Evolutionary conservation across 1,284 basidiomycete genomes (phyloP).

Genomic region (Ustilago esculenta): DNA sequence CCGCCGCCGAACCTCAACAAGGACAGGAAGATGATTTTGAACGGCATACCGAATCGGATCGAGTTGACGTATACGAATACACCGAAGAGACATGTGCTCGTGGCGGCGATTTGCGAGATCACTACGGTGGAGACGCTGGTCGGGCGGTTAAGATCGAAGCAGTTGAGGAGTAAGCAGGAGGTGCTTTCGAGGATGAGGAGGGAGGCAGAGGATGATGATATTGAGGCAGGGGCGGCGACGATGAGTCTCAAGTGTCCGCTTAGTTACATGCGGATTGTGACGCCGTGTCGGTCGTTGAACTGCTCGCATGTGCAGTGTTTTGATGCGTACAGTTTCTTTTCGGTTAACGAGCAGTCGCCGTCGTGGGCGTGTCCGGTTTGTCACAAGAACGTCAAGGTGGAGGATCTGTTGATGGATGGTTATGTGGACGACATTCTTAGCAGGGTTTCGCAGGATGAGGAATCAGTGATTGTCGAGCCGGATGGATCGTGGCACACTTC

Average conservation of each 20-base stretch:
- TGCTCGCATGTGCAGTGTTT: conserved; percentile 96
- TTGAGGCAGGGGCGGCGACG: conserved; percentile 58
- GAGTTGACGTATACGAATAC: conserved; percentile 60
- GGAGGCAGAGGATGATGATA: conserved; percentile 62
- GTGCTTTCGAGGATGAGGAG: conserved; percentile 52
- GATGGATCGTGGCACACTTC: conserved; percentile 94
- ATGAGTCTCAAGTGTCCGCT: conserved; percentile 70
- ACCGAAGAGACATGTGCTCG: conserved; percentile 43
- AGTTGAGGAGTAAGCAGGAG: conserved; percentile 53
- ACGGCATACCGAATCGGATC: conserved; percentile 47
- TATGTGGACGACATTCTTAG: conserved; percentile 80
- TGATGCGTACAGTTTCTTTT: conserved; percentile 92
- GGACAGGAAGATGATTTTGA: conserved; percentile 33
- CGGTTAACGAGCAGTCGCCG: conserved; percentile 94
- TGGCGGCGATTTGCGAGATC: conserved; percentile 53
- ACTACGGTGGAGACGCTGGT: conserved; percentile 50
- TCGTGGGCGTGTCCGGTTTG: conserved; percentile 98
- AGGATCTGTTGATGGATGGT: conserved; percentile 91
- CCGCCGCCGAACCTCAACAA: conserved; percentile 64
- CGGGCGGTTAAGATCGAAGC: conserved; percentile 43
- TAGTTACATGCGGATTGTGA: conserved; percentile 85
- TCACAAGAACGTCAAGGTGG: conserved; percentile 78
- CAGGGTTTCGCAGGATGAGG: conserved; percentile 79
- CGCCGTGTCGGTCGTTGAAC: conserved; percentile 82
- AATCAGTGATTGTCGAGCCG: conserved; percentile 91